Evolutionary conservation across 2,329 filamentous ascomycete species (phyloP), one percentile per base, ranked within the genome.

Genomic region (Colletotrichum godetiae): DNA sequence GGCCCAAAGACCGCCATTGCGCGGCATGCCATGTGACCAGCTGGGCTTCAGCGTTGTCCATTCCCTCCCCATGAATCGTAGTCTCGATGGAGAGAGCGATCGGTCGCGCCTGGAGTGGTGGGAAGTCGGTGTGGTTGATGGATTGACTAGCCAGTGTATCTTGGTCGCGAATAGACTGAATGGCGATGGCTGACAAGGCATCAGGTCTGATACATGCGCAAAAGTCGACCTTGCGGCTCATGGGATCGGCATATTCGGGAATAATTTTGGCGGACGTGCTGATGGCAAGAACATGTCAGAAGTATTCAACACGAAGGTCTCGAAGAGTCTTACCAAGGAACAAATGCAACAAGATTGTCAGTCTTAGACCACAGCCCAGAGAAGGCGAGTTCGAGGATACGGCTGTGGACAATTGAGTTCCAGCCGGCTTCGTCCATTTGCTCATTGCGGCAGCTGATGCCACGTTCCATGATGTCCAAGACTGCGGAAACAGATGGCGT

Each of bases 81-180:
- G 68, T 71, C 61, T 60, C 62, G 31, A 71, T 53, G 4, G 37
- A 37, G 2, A 71, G 59, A 29, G 61, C 57, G 22, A 71, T 59
- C 5, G 68, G 68, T 5, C 56, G 68, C 4, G 29, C 31, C 22
- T 46, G 46, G 22, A 71, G 62, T 3, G 61, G 56, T 1, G 42
- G 4, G 29, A 55, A 71, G 42, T 71, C 56, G 42, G 52, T 58
- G 62, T 71, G 61, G 37, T 71, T 71, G 31, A 71, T 71, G 5
- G 64, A 67, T 10, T 35, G 2, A 24, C n/a, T 67, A 1, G 42
- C 37, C 35, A 49, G 24, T 13, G 13, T 33, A 37, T 66, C 53
- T 10, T 66, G 63, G 35, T 66, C 24, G 2, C 55, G 63, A 8
- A 58, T 22, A 22, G 53, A 8, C 10, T 22, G 27, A 13, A 66